phyloP scores from a whole-genome alignment of 2,329 filamentous ascomycete species.

The Nothopassalora personata region DNA sequence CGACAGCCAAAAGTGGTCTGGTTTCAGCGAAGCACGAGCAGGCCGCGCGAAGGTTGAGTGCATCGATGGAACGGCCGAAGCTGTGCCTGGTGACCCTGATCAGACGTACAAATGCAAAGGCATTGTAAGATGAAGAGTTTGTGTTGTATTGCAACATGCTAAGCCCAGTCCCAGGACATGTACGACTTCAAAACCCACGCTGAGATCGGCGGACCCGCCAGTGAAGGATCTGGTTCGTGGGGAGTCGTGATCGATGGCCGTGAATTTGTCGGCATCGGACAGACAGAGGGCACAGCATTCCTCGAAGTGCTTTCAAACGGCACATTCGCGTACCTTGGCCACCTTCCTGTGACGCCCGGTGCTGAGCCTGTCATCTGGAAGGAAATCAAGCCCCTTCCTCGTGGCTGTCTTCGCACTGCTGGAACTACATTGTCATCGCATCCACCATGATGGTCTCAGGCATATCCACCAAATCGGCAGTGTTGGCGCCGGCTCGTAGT shows the following conservation, averaged over 20 bases:
- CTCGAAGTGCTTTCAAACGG: conserved; percentile 48
- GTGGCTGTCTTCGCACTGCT: too few species aligned
- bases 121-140: background rate
- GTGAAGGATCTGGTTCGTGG: conserved; percentile 46
- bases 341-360: conserved; percentile 46
- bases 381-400: too few species aligned
- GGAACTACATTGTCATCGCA: too few species aligned
- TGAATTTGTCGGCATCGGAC: conserved; percentile 52
- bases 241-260: conserved; percentile 53
- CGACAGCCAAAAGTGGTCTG: conserved; percentile 18
- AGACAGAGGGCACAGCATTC: conserved; percentile 52
- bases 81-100: conserved; percentile 42
- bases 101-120: conserved; percentile 46
- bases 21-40: conserved; percentile 12
- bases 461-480: too few species aligned
- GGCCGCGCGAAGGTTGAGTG: conserved; percentile 29
- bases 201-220: conserved; percentile 46
- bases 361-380: conserved; percentile 44
- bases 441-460: too few species aligned
- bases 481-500: too few species aligned
- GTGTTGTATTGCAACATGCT: conserved; percentile 31
- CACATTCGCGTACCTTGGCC: conserved; percentile 50
- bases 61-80: conserved; percentile 41
- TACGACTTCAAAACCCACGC: conserved; percentile 53
- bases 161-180: conserved; percentile 26